phyloP scores from a whole-genome alignment of 371 early-diverging fungal species.

The Mortierella sp. region DNA sequence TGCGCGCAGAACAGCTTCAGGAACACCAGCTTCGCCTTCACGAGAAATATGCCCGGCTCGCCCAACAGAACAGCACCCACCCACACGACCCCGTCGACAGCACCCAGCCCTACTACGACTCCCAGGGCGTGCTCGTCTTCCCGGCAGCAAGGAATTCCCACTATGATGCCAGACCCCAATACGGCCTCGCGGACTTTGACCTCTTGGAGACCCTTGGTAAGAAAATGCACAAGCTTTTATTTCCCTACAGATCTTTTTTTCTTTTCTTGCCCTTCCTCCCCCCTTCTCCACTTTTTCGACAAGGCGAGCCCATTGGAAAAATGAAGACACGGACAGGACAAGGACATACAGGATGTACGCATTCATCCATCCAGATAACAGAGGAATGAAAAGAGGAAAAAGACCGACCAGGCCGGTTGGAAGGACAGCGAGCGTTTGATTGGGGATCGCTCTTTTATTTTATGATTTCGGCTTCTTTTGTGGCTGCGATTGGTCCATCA shows the following conservation, averaged over 20 bases:
- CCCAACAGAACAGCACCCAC: slow-evolving; percentile 45
- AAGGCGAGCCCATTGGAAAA: neutral
- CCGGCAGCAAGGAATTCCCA: slow-evolving; percentile 32
- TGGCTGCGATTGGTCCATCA: slow-evolving; percentile 12
- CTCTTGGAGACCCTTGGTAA: slow-evolving; percentile 79
- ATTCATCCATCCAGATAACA: neutral
- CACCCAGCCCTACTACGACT: slow-evolving; percentile 40
- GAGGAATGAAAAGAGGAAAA: neutral
- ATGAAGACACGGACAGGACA: neutral
- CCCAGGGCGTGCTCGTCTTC: slow-evolving; percentile 39
- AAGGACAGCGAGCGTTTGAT: slow-evolving; percentile 4
- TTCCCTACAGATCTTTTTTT: neutral
- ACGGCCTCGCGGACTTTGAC: slow-evolving; percentile 66
- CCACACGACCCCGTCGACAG: slow-evolving; percentile 46
- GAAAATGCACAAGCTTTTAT: slow-evolving; percentile 2
- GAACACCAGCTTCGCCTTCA: slow-evolving; percentile 49
- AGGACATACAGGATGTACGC: neutral
- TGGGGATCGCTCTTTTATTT: slow-evolving; percentile 16
- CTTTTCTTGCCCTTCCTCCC: neutral
- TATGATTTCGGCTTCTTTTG: slow-evolving; percentile 14
- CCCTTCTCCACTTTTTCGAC: neutral
- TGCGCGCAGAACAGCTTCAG: slow-evolving; percentile 43
- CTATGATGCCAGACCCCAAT: slow-evolving; percentile 44
- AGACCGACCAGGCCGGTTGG: neutral
- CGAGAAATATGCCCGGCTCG: slow-evolving; percentile 38